Percentiles rank a stretch among this genome's conserved stretches.
Evolutionary conservation across 2,329 filamentous ascomycete species (phyloP).

Genomic region (Fusarium falciforme): DNA sequence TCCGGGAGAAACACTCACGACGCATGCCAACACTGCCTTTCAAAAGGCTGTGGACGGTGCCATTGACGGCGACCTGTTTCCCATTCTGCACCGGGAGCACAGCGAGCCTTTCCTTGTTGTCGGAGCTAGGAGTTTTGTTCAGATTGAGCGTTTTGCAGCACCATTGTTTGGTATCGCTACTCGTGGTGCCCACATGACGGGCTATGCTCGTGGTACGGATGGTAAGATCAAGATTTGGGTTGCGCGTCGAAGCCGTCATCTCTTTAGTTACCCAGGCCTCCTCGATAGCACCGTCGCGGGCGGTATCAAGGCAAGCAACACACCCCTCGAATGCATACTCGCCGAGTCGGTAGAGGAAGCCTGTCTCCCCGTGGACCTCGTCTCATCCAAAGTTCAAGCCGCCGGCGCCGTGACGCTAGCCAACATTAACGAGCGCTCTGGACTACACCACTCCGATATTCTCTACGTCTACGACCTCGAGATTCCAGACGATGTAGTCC

Average conservation of each 20-base stretch:
- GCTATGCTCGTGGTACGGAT: conserved; percentile 58
- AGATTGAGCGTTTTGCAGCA: conserved; percentile 71
- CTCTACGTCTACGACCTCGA: conserved; percentile 82
- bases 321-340: conserved; percentile 74
- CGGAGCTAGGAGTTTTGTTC: conserved; percentile 51
- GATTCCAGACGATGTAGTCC: conserved; percentile 66
- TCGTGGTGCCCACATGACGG: conserved; percentile 75
- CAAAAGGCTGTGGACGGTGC: conserved; percentile 54
- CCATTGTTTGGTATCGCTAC: conserved; percentile 75
- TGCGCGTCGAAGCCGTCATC: conserved; percentile 71
- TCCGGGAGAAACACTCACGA: conserved; percentile 35
- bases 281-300: conserved; percentile 86
- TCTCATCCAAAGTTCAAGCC: conserved; percentile 39
- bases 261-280: conserved; percentile 80
- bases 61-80: conserved; percentile 52
- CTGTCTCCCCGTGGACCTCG: conserved; percentile 46
- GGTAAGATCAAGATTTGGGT: conserved; percentile 76
- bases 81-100: conserved; percentile 52
- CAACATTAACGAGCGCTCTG: conserved; percentile 44
- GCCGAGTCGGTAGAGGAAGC: conserved; percentile 82
- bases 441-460: conserved; percentile 52
- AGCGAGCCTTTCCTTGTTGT: conserved; percentile 57
- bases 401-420: conserved; percentile 51
- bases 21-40: conserved; percentile 53
- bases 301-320: conserved; percentile 75